Conservation (phyloP, 352 stramenopile genomes). For the Globisporangium radiosum region DNA sequence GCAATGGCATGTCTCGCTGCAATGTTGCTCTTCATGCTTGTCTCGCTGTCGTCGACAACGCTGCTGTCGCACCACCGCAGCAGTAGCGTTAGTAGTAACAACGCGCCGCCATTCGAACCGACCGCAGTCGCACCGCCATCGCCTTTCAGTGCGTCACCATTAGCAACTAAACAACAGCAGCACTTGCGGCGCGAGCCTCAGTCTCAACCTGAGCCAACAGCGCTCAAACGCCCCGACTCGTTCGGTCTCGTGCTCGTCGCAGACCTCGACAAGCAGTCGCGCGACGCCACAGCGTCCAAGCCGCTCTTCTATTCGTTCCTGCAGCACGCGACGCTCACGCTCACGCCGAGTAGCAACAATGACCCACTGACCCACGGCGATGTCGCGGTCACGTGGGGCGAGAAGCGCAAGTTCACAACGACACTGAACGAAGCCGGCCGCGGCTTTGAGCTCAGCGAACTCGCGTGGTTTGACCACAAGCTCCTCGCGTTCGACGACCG, state of each 20-base stretch:
- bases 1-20: slow-evolving; percentile 38
- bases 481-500: slow-evolving; percentile 97
- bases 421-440: slow-evolving; percentile 92
- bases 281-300: slow-evolving; percentile 84
- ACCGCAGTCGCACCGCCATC: background rate
- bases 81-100: slow-evolving; percentile 5
- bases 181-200: slow-evolving; percentile 24
- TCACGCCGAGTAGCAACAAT: slow-evolving; percentile 20
- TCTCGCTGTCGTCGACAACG: slow-evolving; percentile 52
- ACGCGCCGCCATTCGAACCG: slow-evolving; percentile 14
- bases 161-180: slow-evolving; percentile 1
- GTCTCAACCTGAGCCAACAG: background rate
- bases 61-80: slow-evolving; percentile 18
- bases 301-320: slow-evolving; percentile 88
- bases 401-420: slow-evolving; percentile 70
- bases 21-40: slow-evolving; percentile 45
- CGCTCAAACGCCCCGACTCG: slow-evolving; percentile 45
- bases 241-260: slow-evolving; percentile 91
- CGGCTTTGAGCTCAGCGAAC: slow-evolving; percentile 94
- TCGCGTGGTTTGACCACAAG: slow-evolving; percentile 83
- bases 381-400: slow-evolving; percentile 61
- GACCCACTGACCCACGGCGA: slow-evolving; percentile 29
- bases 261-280: slow-evolving; percentile 94
- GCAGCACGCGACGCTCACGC: slow-evolving; percentile 86
- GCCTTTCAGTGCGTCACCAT: too few species aligned